phyloP scores from a whole-genome alignment of 148 eudicot genomes.

The Linanthus parryae region DNA sequence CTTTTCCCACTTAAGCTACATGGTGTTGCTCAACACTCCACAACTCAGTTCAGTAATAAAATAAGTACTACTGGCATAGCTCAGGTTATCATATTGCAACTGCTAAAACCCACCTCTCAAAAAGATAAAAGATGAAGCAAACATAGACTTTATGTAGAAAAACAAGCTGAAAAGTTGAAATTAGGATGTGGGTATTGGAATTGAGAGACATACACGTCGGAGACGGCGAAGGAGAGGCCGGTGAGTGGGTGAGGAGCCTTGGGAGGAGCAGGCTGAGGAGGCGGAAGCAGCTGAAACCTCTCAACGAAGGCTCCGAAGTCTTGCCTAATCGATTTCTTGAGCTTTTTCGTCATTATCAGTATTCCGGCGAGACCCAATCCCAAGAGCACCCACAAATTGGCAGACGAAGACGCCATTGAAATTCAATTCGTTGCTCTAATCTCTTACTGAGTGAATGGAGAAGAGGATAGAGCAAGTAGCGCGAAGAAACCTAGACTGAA shows the following conservation, averaged over 20 bases:
- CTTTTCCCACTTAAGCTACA: no score
- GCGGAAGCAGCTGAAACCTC: constrained; percentile 68
- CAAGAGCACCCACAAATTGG: constrained; percentile 77
- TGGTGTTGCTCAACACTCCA: no score
- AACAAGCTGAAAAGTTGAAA: neutral
- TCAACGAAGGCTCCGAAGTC: constrained; percentile 81
- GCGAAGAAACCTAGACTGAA: no score
- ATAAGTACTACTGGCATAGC: no score
- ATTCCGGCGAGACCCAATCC: constrained; percentile 92
- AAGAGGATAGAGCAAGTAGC: no score
- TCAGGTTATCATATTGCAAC: no score
- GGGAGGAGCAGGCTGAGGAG: constrained; percentile 97
- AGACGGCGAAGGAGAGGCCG: constrained; percentile 70
- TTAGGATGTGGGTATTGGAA: neutral
- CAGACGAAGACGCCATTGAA: constrained; percentile 64
- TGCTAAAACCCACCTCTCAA: neutral
- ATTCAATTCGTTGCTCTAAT: no score
- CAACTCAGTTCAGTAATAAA: no score
- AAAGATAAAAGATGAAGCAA: neutral
- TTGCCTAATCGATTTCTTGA: constrained; percentile 50
- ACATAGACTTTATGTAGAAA: neutral
- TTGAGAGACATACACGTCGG: constrained; percentile 60
- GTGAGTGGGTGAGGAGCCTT: constrained; percentile 92
- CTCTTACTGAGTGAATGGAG: no score
- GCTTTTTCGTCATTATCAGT: constrained; percentile 58